These are phyloP conservation scores for Lotmaria passim DNA, from an alignment of 208 protist species.

Conservation along the genomic window DNA sequence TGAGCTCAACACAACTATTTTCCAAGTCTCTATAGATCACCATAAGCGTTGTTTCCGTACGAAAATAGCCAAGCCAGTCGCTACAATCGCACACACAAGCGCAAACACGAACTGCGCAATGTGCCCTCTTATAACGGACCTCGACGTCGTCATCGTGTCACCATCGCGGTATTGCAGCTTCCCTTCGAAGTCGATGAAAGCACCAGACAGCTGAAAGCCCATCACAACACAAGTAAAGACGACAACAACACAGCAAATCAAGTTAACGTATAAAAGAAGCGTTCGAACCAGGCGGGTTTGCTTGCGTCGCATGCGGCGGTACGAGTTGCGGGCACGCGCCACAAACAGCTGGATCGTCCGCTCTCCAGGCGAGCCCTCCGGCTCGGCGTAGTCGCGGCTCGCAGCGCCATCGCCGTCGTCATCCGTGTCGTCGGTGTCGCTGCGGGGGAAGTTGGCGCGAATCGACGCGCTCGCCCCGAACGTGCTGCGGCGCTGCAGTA, in stretches of 20 bases:
- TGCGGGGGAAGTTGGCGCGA: constrained; percentile 11
- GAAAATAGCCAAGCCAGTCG: not conserved
- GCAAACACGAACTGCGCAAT: constrained; percentile 1
- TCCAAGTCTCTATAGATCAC: not conserved
- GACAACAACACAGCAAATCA: not conserved
- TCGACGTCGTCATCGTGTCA: not conserved
- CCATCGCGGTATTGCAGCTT: constrained; percentile 3
- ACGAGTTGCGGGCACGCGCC: constrained; percentile 25
- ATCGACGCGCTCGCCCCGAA: not conserved
- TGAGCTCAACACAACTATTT: not conserved
- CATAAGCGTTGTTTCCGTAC: not conserved
- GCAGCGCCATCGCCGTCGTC: not conserved
- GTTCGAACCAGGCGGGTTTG: not conserved
- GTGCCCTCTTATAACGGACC: not conserved
- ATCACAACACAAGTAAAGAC: not conserved
- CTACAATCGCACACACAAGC: not conserved
- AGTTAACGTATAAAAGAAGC: not conserved
- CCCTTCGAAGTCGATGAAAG: not conserved
- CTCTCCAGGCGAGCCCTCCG: constrained; percentile 21
- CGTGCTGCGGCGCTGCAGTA: constrained; percentile 9
- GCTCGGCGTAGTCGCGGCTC: not conserved
- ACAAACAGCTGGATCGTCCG: constrained; percentile 25
- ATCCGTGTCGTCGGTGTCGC: constrained; percentile 7
- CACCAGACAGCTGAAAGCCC: constrained; percentile 3
- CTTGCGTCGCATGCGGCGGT: constrained; percentile 9